Percentiles rank a stretch among this genome's conserved stretches.
These are phyloP conservation scores for Cordia subcordata DNA, from an alignment of 257 asterid genomes.

Conservation along the genomic window DNA sequence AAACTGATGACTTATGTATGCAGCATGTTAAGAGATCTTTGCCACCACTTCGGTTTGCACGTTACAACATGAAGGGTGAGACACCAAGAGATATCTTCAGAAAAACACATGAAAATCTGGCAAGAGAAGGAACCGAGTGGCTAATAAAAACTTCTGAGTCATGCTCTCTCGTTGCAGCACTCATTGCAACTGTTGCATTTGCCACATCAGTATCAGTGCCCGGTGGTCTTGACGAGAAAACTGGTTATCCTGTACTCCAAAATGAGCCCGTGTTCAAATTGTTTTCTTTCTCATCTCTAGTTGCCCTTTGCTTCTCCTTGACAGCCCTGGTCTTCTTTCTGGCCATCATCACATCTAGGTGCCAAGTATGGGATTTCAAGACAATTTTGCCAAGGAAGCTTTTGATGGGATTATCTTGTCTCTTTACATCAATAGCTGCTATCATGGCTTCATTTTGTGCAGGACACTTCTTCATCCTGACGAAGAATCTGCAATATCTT, in stretches of 20 bases:
- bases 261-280: slow-evolving; percentile 24
- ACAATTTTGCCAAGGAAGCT: slow-evolving; percentile 41
- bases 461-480: slow-evolving; percentile 46
- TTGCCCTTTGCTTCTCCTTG: slow-evolving; percentile 54
- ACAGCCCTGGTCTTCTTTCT: slow-evolving; percentile 59
- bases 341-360: slow-evolving; percentile 54
- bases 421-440: slow-evolving; percentile 49
- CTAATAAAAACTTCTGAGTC: slow-evolving; percentile 59
- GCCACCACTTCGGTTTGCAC: slow-evolving; percentile 25
- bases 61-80: slow-evolving; percentile 31
- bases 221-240: slow-evolving; percentile 33
- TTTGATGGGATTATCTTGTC: slow-evolving; percentile 37
- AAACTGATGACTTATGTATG: too few relatives aligned
- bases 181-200: slow-evolving; percentile 59
- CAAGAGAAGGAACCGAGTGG: slow-evolving; percentile 41
- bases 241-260: slow-evolving; percentile 35
- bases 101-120: slow-evolving; percentile 26
- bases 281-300: slow-evolving; percentile 40
- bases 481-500: slow-evolving; percentile 19
- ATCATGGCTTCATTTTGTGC: slow-evolving; percentile 52
- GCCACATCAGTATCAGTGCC: slow-evolving; percentile 55
- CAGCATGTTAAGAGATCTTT: slow-evolving; percentile 49
- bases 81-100: slow-evolving; percentile 37
- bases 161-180: slow-evolving; percentile 58
- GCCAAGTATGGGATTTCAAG: slow-evolving; percentile 42